Conservation (phyloP, 495 filamentous ascomycete genomes). For the Pseudomonodictys pantanalensis region DNA sequence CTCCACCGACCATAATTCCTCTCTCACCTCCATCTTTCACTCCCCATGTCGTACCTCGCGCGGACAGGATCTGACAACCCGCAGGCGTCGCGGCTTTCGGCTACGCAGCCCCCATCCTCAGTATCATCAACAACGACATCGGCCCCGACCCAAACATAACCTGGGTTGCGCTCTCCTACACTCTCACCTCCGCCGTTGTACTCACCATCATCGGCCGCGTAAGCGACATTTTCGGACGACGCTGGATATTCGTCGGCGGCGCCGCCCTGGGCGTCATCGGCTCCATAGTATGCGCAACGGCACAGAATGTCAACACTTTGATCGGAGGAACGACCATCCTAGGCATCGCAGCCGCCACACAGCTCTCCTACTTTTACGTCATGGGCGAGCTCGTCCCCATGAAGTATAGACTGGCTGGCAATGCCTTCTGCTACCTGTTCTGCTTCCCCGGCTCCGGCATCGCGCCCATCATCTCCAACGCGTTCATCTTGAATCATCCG, state of each 20-base stretch:
- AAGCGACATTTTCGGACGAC: slow-evolving; percentile 40
- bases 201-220: slow-evolving; percentile 38
- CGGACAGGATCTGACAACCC: too few species aligned
- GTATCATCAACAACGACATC: slow-evolving; percentile 29
- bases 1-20: too few species aligned
- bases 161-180: slow-evolving; percentile 39
- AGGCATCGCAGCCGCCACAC: slow-evolving; percentile 33
- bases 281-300: slow-evolving; percentile 36
- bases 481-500: slow-evolving; percentile 23
- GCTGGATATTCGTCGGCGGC: slow-evolving; percentile 33
- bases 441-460: slow-evolving; percentile 17
- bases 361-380: slow-evolving; percentile 30
- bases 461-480: slow-evolving; percentile 20
- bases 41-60: too few species aligned
- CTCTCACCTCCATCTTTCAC: too few species aligned
- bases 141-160: slow-evolving; percentile 31
- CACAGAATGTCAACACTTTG: slow-evolving; percentile 29
- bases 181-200: slow-evolving; percentile 28
- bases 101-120: slow-evolving; percentile 28
- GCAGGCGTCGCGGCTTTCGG: slow-evolving; percentile 22
- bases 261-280: slow-evolving; percentile 34
- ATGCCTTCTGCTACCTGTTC: slow-evolving; percentile 16
- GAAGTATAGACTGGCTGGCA: slow-evolving; percentile 20
- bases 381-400: slow-evolving; percentile 31
- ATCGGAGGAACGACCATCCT: slow-evolving; percentile 35